phyloP scores from a whole-genome alignment of 768 basidiomycete genomes.

The Lentinus tigrinus region DNA sequence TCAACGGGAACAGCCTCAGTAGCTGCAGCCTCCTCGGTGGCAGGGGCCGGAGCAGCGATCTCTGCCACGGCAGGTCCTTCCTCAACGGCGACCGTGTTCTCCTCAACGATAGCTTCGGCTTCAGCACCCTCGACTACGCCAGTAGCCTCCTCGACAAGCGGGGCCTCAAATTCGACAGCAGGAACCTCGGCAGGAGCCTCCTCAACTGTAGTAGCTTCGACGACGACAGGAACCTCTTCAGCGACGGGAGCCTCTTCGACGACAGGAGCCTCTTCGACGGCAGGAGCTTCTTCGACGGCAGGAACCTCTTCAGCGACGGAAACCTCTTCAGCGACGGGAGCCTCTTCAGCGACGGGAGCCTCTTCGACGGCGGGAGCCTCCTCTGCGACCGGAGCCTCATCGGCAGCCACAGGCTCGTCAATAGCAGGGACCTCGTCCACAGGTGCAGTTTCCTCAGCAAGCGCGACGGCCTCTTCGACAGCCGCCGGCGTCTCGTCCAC shows the following conservation, averaged over 20 bases:
- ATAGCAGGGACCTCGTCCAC: neutral
- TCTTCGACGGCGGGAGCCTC: neutral
- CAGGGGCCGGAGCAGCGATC: neutral
- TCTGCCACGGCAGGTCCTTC: neutral
- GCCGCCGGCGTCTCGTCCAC: neutral
- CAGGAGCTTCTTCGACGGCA: neutral
- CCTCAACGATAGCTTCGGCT: neutral
- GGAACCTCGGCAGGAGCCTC: neutral
- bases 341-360: neutral
- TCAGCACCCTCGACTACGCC: too few species aligned
- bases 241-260: neutral
- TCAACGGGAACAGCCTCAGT: neutral
- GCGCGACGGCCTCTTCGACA: neutral
- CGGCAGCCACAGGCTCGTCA: neutral
- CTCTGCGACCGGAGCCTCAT: neutral
- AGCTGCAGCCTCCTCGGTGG: neutral
- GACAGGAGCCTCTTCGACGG: neutral
- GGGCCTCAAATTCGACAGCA: neutral
- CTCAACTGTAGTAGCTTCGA: neutral
- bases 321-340: neutral
- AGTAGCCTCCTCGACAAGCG: neutral
- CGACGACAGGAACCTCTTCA: neutral
- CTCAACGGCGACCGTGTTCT: constrained; percentile 1
- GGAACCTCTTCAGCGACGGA: neutral
- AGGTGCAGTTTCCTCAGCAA: neutral